Evolutionary conservation across 2,329 filamentous ascomycete species (phyloP), one percentile per base, ranked within the genome.

Genomic region (Acrodontium crateriforme): DNA sequence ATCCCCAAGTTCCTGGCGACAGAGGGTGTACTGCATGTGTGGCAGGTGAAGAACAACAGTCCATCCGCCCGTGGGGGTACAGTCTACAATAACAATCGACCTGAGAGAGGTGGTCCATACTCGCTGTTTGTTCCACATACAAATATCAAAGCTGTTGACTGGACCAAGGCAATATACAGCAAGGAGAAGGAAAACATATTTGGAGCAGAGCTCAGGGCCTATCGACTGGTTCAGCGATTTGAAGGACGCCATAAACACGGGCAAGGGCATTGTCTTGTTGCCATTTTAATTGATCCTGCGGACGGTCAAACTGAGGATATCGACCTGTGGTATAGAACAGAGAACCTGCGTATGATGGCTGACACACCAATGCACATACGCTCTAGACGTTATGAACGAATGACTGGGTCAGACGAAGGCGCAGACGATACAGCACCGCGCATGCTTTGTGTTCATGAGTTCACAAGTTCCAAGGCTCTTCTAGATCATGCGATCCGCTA

Each of bases 401-500:
- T 29, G 6, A 24, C 34, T 9, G 27, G 19, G 10, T 18, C 20
- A 3, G 28, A 17, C 6, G 20, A 31, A 8, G 24, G 20, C 4
- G 22, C 22, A 2, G 24, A 34, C 15, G 28, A 36, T n/a, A 16
- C 24, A 6, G 31, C 34, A 9, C 34, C 36, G 3, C 18, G 29
- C 2, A 20, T 34, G 9, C 18, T 38, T 7, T 30, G 33, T 6
- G n/a, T 38, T 17, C 36, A 38, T 11, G 36, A 38, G 27, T 38
- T 28, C 12, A 30, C 27, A 10, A 29, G 28, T 7, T 18, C 31
- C 18, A 16, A 36, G 23, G 33, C 26, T 9, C 21, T 38, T 14
- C 16, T 38, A n/a, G 34, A 38, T 16, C 25, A 38, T 27, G 34
- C 36, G 18, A 34, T 36, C 13, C 21, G 31, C 11, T 19, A 34